Evolutionary conservation across 768 basidiomycete genomes (phyloP), one percentile per base, ranked within the genome.

Genomic region (Dictyophora rubrovolvata): DNA sequence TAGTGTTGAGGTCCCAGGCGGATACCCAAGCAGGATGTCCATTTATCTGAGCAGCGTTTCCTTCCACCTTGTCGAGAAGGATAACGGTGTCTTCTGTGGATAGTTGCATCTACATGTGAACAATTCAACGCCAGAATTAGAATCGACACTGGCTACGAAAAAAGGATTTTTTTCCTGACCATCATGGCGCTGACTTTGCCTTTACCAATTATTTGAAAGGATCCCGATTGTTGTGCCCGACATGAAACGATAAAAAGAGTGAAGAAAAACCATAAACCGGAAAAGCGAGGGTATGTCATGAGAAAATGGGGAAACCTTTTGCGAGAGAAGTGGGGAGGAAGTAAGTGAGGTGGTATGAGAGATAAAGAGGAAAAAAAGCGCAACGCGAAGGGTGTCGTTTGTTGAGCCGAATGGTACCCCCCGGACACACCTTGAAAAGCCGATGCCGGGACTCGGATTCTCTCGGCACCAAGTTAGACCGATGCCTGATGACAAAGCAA

Each of bases 41-140:
- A 60, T 79, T 75, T 61, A 92, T 77, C 63, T 77, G 71, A 3
- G 79, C 79, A 2, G 77, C 75, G 67, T 93, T 93, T 34, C 81
- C 82, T 68, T 93, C 89, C 1, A 85, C 82, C 74, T 96, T 96
- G 75, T 96, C 93, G n/a, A 93, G 73, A 20, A 93, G 87, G 71
- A 93, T 94, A 35, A 94, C 86, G 69, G 84, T 89, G 64, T 89
- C 74, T 7, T 79, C 73, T 62, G 85, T 88, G 34, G 88, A 90
- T 54, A 93, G 72, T 69, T 93, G 90, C 81, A 87, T 82, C 87
- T 87, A 66, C 21, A 55, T 23, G 36, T 49, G 17, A 47, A 33
- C 23, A 28, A 28, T 28, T 28, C 7, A 28, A 28, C 4, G 28
- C 28, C 28, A 3, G 7, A 28, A 3, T 28, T 51, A n/a, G 49